Base-by-base conservation (phyloP, 768 basidiomycete species). In the Agaricus sinodeliciosus region DNA sequence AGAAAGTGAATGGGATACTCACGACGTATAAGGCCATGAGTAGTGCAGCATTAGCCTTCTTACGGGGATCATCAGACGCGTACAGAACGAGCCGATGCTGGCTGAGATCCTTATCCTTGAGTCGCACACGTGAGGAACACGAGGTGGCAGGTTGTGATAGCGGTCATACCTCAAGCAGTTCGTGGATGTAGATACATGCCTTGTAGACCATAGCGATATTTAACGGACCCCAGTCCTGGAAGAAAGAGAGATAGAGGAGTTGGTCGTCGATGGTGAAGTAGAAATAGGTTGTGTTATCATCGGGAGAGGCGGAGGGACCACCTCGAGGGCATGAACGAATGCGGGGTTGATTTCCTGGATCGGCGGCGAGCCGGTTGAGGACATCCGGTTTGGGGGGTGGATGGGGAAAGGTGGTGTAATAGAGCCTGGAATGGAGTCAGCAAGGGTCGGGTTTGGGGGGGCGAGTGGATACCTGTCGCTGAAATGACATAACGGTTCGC, bases 211-310 rank as follows among this genome's bases (percentile, higher is more conserved):
- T 90, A n/a, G 88, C 85, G 36, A 93, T 76, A 65, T 93, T 93
- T 49, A 94, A 75, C 27, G 93, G 93, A 12, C 93, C 93, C 85
- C 90, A 94, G 67, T 96, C 93, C 65, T 92, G 85, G 67, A 88
- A 94, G 78, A 96, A 96, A 28, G 88, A 90, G 58, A 93, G 79
- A 72, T 96, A 96, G 59, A 87, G 78, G 35, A 96, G 78, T 59
- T 92, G 87, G 75, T 94, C 87, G 69, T 96, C 93, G 71, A 95
- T 82, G 52, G 88, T 90, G 73, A 95, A 93, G 71, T 90, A 90
- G 67, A 90, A 90, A 49, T 78, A 76, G 52, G 85, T 81, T 26
- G 56, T 48, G 58, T 81, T 76, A 58, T 87, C 86, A 60, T 92
- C 87, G 19, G 85, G 81, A 13, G 87, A 78, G 22, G 79, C 73